Conservation (phyloP, 352 stramenopile species). For the Phytophthora meadii region DNA sequence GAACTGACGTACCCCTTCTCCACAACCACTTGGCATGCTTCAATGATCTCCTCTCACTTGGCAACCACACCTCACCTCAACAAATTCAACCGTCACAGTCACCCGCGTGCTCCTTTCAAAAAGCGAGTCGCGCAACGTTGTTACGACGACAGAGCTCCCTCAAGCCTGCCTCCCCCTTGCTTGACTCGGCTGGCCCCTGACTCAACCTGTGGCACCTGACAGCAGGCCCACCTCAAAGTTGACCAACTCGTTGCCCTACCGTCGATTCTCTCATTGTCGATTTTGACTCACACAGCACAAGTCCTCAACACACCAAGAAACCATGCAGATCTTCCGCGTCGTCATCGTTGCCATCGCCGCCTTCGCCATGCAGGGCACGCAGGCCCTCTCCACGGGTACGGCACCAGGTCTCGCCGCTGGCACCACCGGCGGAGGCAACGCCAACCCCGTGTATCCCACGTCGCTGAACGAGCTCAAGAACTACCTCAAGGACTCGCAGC, state of each 20-base stretch:
- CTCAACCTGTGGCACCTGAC: constrained; percentile 4
- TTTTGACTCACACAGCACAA: constrained; percentile 9
- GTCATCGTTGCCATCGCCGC: constrained; percentile 25
- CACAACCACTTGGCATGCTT: constrained; percentile 15
- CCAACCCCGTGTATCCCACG: constrained; percentile 46
- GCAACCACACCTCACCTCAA: constrained; percentile 8
- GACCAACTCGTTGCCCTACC: neutral
- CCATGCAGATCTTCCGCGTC: constrained; percentile 28
- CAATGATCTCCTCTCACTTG: constrained; percentile 1
- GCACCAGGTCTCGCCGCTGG: constrained; percentile 27
- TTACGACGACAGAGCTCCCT: constrained; percentile 1
- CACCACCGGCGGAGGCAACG: constrained; percentile 52
- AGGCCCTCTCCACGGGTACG: constrained; percentile 38
- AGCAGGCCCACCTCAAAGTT: neutral
- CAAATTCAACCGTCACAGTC: neutral
- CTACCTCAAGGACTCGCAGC: constrained; percentile 46
- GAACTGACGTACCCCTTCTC: neutral
- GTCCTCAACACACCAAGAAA: constrained; percentile 6
- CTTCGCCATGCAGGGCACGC: constrained; percentile 38
- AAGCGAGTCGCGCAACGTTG: neutral
- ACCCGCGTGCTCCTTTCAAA: neutral
- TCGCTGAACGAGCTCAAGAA: constrained; percentile 51
- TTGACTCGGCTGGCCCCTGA: constrained; percentile 1
- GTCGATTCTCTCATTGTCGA: constrained; percentile 10
- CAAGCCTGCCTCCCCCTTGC: neutral